Evolutionary conservation across 2,329 filamentous ascomycete genomes (phyloP).

Genomic region (Fusarium subtropicale): DNA sequence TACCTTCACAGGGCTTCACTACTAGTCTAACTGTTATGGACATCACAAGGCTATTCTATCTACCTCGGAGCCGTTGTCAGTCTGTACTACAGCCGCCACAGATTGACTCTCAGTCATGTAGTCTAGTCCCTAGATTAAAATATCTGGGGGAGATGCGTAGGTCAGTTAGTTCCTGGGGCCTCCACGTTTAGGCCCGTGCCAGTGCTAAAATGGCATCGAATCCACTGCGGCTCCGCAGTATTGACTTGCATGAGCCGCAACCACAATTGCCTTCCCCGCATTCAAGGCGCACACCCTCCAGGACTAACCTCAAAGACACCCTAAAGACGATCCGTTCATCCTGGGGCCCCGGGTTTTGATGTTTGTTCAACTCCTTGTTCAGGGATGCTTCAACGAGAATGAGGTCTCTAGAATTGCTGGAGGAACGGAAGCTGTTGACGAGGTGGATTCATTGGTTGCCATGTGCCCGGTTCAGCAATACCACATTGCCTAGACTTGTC

Average conservation of each 20-base stretch:
- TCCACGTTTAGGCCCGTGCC: slow-evolving; percentile 41
- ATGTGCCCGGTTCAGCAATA: slow-evolving; percentile 15
- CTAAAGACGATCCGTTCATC: slow-evolving; percentile 37
- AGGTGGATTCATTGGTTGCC: slow-evolving; percentile 1
- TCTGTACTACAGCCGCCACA: slow-evolving; percentile 16
- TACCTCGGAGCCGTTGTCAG: not conserved
- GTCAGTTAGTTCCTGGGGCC: slow-evolving; percentile 38
- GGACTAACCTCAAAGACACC: slow-evolving; percentile 19
- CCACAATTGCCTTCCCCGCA: slow-evolving; percentile 48
- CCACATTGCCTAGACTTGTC: slow-evolving; percentile 13
- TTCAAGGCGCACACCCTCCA: slow-evolving; percentile 27
- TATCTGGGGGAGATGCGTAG: slow-evolving; percentile 41
- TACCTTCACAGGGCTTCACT: slow-evolving; percentile 20
- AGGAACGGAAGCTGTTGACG: slow-evolving; percentile 27
- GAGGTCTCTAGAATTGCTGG: slow-evolving; percentile 14
- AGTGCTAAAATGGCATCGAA: slow-evolving; percentile 27
- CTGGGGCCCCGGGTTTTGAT: slow-evolving; percentile 42
- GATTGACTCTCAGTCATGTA: slow-evolving; percentile 25
- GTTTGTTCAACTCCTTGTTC: slow-evolving; percentile 27
- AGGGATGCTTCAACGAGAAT: slow-evolving; percentile 23
- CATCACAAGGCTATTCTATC: not conserved
- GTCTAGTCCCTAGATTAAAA: slow-evolving; percentile 17
- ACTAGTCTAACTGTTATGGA: not conserved
- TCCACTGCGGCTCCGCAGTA: slow-evolving; percentile 49
- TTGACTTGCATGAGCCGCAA: slow-evolving; percentile 50